Percentiles rank a stretch among this genome's conserved stretches.
Evolutionary conservation across 306 rosid genomes (phyloP).

Genomic region (Abrus pulchellus): DNA sequence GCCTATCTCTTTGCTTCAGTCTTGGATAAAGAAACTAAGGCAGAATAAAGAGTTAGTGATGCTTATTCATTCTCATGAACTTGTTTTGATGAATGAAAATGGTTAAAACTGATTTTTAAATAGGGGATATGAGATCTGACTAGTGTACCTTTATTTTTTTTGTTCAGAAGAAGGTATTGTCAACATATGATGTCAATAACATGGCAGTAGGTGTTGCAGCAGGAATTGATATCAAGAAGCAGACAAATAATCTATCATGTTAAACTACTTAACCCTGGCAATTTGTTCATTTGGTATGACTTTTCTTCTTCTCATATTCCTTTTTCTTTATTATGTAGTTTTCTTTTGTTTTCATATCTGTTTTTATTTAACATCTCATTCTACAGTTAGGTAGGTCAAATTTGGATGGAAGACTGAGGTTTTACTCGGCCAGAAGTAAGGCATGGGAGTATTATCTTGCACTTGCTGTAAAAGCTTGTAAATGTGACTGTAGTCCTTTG

Average conservation of each 20-base stretch:
- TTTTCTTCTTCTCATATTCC: neutral
- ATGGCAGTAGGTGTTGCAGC: conserved; percentile 56
- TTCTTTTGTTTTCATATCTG: conserved; percentile 14
- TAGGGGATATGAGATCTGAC: conserved; percentile 25
- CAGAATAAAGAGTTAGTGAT: neutral
- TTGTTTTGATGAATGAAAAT: conserved; percentile 2
- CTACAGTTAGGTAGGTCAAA: conserved; percentile 45
- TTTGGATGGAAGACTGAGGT: conserved; percentile 47
- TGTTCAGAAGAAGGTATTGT: conserved; percentile 68
- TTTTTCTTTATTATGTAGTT: neutral
- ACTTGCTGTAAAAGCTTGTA: conserved; percentile 43
- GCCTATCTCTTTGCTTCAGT: neutral
- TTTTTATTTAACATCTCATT: neutral
- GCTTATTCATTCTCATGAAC: conserved; percentile 8
- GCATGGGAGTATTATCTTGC: conserved; percentile 31
- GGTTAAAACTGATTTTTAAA: neutral
- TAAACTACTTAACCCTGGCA: conserved; percentile 57
- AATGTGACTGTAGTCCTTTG: conserved; percentile 39
- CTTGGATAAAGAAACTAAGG: neutral
- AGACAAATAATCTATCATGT: conserved; percentile 59
- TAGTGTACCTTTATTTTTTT: conserved; percentile 36
- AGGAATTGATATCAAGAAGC: conserved; percentile 59
- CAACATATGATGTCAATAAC: conserved; percentile 60
- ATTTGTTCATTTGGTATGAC: conserved; percentile 55
- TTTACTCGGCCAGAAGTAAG: conserved; percentile 44